Conservation (phyloP, 2,329 filamentous ascomycete species). For the Aspergillus eucalypticola region DNA sequence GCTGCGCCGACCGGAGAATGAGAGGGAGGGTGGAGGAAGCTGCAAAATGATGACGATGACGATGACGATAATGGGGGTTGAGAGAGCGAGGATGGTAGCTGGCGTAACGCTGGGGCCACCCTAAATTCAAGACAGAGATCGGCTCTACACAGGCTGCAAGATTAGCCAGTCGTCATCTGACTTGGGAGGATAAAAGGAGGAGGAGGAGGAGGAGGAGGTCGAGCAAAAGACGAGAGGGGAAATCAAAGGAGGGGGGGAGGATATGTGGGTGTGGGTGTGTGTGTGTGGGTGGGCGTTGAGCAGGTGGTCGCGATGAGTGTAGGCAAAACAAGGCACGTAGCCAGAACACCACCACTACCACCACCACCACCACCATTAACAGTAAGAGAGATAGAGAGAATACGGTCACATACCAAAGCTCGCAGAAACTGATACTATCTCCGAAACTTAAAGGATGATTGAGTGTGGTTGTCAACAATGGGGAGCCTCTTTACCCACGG, state of each 20-base stretch:
- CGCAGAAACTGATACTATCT: background rate
- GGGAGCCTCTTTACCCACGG: background rate
- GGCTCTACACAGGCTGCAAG: slow-evolving; percentile 19
- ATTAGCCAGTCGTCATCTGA: slow-evolving; percentile 25
- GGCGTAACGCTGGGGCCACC: slow-evolving; percentile 18
- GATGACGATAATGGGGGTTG: slow-evolving; percentile 8
- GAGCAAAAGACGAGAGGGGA: slow-evolving; percentile 8
- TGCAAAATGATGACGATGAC: slow-evolving; percentile 17
- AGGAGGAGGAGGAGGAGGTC: background rate
- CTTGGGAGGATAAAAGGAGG: slow-evolving; percentile 7
- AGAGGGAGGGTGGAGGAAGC: slow-evolving; percentile 7
- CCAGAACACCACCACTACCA: background rate
- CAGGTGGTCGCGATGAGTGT: slow-evolving; percentile 2
- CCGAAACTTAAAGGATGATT: background rate
- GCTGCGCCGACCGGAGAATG: slow-evolving; percentile 19
- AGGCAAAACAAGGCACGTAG: background rate
- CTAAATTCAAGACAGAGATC: slow-evolving; percentile 17
- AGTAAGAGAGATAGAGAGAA: background rate
- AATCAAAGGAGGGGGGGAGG: slow-evolving; percentile 3
- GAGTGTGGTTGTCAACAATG: slow-evolving; percentile 2
- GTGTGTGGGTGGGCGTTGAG: slow-evolving; percentile 2
- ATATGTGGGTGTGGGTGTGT: slow-evolving; percentile 11
- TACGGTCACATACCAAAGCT: slow-evolving; percentile 15
- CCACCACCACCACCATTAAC: too few relatives aligned
- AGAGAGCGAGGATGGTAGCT: slow-evolving; percentile 5